Evolutionary conservation across 805 yeast genomes (phyloP).

Genomic region (Ogataea nitratoaversa): DNA sequence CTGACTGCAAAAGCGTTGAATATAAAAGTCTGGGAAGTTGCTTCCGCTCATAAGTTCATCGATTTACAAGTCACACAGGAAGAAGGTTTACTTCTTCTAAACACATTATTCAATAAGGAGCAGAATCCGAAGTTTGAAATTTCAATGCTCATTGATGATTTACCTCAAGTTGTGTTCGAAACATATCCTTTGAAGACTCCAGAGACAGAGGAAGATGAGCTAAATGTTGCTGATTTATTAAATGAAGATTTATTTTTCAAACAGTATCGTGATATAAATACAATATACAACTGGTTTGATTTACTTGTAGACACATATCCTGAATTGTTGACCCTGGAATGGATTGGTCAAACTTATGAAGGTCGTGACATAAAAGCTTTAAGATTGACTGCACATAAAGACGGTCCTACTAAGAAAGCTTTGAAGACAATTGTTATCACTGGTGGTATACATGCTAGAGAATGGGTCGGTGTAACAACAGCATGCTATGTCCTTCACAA

Average conservation of each 20-base stretch:
- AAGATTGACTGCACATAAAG: slow-evolving; percentile 50
- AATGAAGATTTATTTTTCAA: slow-evolving; percentile 58
- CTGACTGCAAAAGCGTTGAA: slow-evolving; percentile 15
- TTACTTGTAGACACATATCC: slow-evolving; percentile 59
- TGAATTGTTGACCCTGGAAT: slow-evolving; percentile 54
- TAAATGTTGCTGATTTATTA: slow-evolving; percentile 3
- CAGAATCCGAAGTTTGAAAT: slow-evolving; percentile 23
- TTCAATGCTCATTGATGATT: slow-evolving; percentile 48
- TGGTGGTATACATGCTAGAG: slow-evolving; percentile 87
- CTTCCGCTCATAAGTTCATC: slow-evolving; percentile 36
- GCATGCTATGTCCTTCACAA: slow-evolving; percentile 53
- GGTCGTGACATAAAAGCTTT: slow-evolving; percentile 67
- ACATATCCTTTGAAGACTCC: slow-evolving; percentile 38
- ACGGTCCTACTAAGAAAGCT: slow-evolving; percentile 23
- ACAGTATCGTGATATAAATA: slow-evolving; percentile 61
- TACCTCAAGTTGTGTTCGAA: slow-evolving; percentile 53
- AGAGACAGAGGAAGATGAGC: slow-evolving; percentile 1
- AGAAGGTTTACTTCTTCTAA: slow-evolving; percentile 22
- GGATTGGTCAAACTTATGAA: slow-evolving; percentile 73
- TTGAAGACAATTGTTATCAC: slow-evolving; percentile 68
- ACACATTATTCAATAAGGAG: slow-evolving; percentile 2
- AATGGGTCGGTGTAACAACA: slow-evolving; percentile 78
- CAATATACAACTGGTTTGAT: slow-evolving; percentile 72
- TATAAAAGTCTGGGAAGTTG: slow-evolving; percentile 48
- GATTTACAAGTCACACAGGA: slow-evolving; percentile 37